Percentiles rank a stretch among this genome's conserved stretches.
These are phyloP conservation scores for Nevesoporus exiguus DNA, from an alignment of 768 basidiomycete genomes.

Conservation along the genomic window DNA sequence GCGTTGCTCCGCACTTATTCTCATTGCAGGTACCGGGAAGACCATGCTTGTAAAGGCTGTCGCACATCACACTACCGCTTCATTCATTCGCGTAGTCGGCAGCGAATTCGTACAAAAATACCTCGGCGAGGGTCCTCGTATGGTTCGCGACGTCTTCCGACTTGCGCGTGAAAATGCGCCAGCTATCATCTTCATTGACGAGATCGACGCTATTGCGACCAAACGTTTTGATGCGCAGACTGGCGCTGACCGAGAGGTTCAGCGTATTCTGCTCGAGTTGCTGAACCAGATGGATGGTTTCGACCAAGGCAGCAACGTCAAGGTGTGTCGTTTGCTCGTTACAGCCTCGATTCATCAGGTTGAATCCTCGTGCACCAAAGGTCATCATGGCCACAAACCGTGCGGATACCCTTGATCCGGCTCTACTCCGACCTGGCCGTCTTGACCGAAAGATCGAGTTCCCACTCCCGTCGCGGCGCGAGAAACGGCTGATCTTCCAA, in stretches of 20 bases:
- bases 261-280: conserved; percentile 94
- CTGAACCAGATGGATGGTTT: conserved; percentile 99
- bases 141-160: conserved; percentile 99
- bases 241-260: conserved; percentile 97
- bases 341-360: neutral
- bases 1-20: conserved; percentile 3
- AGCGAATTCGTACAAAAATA: conserved; percentile 99
- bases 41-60: conserved; percentile 99
- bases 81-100: conserved; percentile 97
- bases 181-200: conserved; percentile 99
- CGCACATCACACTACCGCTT: conserved; percentile 93
- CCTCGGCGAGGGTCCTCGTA: conserved; percentile 97
- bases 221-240: conserved; percentile 99
- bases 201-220: conserved; percentile 97
- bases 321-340: conserved; percentile 47
- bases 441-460: conserved; percentile 99
- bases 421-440: conserved; percentile 93
- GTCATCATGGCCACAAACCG: conserved; percentile 99
- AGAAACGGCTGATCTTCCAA: conserved; percentile 97
- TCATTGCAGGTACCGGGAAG: conserved; percentile 85
- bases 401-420: conserved; percentile 96
- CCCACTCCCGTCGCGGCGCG: conserved; percentile 88
- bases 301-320: conserved; percentile 97
- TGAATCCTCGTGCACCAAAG: conserved; percentile 37
- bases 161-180: conserved; percentile 96